Conservation (phyloP, 768 basidiomycete genomes). For the Mycena rebaudengoi region DNA sequence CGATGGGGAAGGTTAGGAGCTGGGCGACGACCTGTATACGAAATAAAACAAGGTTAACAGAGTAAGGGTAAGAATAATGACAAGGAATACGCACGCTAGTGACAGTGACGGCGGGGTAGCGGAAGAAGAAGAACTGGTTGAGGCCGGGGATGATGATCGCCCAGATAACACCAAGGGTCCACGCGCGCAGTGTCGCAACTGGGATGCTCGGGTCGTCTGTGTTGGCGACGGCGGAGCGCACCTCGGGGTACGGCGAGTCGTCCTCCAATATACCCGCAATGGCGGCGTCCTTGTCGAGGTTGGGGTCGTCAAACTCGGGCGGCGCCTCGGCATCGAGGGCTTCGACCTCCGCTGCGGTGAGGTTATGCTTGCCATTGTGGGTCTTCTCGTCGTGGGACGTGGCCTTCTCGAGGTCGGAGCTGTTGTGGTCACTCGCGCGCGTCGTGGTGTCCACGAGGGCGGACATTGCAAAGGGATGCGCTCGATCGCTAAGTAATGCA, state of each 20-base stretch:
- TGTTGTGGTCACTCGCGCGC: too few species aligned
- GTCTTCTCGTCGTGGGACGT: too few species aligned
- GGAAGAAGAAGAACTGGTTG: slow-evolving; percentile 68
- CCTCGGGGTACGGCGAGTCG: slow-evolving; percentile 66
- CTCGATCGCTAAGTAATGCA: too few species aligned
- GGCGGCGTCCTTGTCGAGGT: slow-evolving; percentile 35
- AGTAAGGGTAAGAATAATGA: not conserved
- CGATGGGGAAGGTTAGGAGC: slow-evolving; percentile 75
- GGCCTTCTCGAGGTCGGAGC: slow-evolving; percentile 24
- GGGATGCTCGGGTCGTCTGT: slow-evolving; percentile 60
- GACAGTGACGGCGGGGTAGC: slow-evolving; percentile 59
- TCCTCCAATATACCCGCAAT: slow-evolving; percentile 44
- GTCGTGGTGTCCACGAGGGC: too few species aligned
- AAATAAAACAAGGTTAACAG: not conserved
- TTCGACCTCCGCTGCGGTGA: too few species aligned
- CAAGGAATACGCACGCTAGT: slow-evolving; percentile 34
- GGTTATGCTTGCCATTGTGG: too few species aligned
- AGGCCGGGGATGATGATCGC: slow-evolving; percentile 54
- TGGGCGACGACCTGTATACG: slow-evolving; percentile 70
- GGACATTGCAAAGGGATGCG: too few species aligned
- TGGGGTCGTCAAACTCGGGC: slow-evolving; percentile 42
- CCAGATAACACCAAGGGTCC: slow-evolving; percentile 66
- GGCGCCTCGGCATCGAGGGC: slow-evolving; percentile 20
- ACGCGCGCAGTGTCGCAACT: slow-evolving; percentile 58
- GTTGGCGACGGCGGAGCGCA: slow-evolving; percentile 63